Conservation (phyloP, 2,329 filamentous ascomycete species). For the Xylariaceae sp. region DNA sequence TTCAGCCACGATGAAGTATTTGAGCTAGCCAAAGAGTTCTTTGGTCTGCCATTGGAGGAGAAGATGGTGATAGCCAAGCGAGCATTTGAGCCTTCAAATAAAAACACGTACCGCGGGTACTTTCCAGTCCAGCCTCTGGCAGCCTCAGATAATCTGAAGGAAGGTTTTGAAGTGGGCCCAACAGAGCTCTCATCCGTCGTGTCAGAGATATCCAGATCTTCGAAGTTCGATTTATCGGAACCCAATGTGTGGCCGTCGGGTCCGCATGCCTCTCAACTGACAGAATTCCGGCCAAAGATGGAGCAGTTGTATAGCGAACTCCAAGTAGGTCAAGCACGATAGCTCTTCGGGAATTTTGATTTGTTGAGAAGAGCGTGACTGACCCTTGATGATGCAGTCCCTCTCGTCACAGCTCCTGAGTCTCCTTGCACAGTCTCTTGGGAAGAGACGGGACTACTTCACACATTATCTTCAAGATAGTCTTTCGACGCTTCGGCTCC, state of each 20-base stretch:
- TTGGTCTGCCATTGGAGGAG: background rate
- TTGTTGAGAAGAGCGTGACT: background rate
- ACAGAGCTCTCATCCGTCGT: background rate
- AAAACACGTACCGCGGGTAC: background rate
- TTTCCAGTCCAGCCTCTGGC: background rate
- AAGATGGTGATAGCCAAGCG: background rate
- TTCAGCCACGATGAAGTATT: background rate
- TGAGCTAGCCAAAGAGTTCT: background rate
- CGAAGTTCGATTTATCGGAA: background rate
- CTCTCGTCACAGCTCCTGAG: background rate
- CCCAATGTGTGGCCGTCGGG: background rate
- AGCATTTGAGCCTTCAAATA: background rate
- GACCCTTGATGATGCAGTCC: background rate
- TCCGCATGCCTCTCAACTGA: background rate
- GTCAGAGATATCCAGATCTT: background rate
- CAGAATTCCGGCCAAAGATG: background rate
- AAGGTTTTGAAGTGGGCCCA: background rate
- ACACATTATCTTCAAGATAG: background rate
- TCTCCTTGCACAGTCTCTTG: background rate
- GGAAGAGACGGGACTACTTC: background rate
- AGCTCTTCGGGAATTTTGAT: too few relatives aligned
- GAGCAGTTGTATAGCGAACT: background rate
- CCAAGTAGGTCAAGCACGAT: background rate
- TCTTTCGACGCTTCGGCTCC: background rate
- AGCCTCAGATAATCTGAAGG: background rate